Evolutionary conservation across 1,139 yeast genomes (phyloP).

Genomic region (Meyerozyma smithsonii): DNA sequence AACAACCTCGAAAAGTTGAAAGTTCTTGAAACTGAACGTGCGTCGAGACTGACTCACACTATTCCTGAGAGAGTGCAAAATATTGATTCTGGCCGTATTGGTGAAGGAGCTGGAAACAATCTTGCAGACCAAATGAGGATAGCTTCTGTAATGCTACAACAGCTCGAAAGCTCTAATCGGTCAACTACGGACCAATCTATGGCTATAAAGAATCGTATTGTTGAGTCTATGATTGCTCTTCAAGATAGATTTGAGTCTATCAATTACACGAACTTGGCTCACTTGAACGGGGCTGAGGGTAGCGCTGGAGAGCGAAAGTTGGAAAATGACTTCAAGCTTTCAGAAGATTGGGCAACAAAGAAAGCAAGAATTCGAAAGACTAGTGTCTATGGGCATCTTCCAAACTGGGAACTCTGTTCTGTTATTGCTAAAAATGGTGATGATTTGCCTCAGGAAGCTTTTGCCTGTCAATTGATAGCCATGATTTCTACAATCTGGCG

Average conservation of each 20-base stretch:
- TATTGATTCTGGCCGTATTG: background rate
- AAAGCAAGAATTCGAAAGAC: conserved; percentile 71
- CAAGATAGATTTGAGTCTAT: conserved; percentile 60
- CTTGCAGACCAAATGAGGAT: conserved; percentile 91
- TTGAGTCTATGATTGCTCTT: conserved; percentile 82
- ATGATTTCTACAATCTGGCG: conserved; percentile 85
- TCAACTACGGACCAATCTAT: conserved; percentile 69
- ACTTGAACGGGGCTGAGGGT: conserved; percentile 15
- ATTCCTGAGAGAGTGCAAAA: too few species aligned
- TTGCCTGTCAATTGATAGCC: conserved; percentile 89
- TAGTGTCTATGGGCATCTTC: conserved; percentile 78
- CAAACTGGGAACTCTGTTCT: conserved; percentile 91
- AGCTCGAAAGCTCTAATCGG: conserved; percentile 68
- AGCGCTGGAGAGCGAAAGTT: conserved; percentile 86
- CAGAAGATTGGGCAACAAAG: conserved; percentile 89
- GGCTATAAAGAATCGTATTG: conserved; percentile 70
- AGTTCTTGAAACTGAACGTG: too few species aligned
- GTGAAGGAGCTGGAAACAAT: conserved; percentile 27
- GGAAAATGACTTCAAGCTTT: conserved; percentile 86
- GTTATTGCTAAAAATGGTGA: conserved; percentile 96
- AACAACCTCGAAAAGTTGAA: background rate
- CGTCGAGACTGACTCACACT: too few species aligned
- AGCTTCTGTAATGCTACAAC: conserved; percentile 91
- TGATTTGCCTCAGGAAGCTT: conserved; percentile 93
- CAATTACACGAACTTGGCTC: conserved; percentile 45